Conservation (phyloP, 345 rosid genomes). For the Syzygium aromaticum region DNA sequence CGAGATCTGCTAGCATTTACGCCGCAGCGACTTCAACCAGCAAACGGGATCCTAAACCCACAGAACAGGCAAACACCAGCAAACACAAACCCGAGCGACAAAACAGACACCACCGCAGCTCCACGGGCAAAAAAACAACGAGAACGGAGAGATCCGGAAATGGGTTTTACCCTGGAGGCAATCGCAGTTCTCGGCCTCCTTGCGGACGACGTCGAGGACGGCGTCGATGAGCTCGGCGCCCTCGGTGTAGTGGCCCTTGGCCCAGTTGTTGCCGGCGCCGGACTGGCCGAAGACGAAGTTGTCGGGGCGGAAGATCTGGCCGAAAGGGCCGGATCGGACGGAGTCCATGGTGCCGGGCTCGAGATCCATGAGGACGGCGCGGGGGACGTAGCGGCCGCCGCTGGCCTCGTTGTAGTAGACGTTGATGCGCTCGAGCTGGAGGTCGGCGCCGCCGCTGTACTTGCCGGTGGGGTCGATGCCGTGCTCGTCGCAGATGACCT, state of each 20-base stretch:
- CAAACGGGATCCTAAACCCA: background rate
- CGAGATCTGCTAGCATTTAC: background rate
- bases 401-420: slow-evolving; percentile 12
- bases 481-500: slow-evolving; percentile 15
- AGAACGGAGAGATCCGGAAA: background rate
- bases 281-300: slow-evolving; percentile 12
- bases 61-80: background rate
- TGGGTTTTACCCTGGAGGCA: slow-evolving; percentile 4
- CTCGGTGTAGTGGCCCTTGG: slow-evolving; percentile 10
- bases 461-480: slow-evolving; percentile 7
- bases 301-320: slow-evolving; percentile 15
- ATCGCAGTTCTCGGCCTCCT: slow-evolving; percentile 12
- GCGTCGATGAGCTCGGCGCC: slow-evolving; percentile 10
- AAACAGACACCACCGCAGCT: background rate
- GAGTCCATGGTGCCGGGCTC: slow-evolving; percentile 14
- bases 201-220: slow-evolving; percentile 7
- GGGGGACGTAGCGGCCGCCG: slow-evolving; percentile 11
- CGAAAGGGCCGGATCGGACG: slow-evolving; percentile 8
- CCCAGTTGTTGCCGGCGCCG: slow-evolving; percentile 13
- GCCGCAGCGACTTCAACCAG: background rate
- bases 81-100: background rate
- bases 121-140: background rate
- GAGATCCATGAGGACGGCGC: slow-evolving; percentile 16
- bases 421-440: slow-evolving; percentile 12
- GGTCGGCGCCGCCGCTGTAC: slow-evolving; percentile 8